A percentile compares a stretch with the other conserved stretches of the same genome.
Evolutionary conservation across 208 protist genomes (phyloP).

Genomic region (Porcisia hertigi): DNA sequence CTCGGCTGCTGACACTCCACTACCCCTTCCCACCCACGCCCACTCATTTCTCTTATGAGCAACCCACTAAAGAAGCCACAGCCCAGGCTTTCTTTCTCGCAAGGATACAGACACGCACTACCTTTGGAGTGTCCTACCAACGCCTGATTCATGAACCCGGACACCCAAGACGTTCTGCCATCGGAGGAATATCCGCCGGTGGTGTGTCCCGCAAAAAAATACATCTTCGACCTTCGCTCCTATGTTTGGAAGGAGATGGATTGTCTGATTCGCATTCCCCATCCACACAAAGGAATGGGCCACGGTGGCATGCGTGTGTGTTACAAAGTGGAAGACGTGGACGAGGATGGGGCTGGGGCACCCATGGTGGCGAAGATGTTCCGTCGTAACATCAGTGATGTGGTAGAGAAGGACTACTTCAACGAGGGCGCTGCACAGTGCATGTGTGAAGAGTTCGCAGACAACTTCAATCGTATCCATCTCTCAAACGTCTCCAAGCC

Average conservation of each 20-base stretch:
- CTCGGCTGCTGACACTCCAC: too few relatives aligned
- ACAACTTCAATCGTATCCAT: conserved; percentile 80
- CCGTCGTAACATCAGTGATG: conserved; percentile 62
- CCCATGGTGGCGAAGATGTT: conserved; percentile 89
- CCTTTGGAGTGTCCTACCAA: not conserved
- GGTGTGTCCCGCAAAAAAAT: conserved; percentile 65
- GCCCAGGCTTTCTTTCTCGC: too few relatives aligned
- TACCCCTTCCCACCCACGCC: too few relatives aligned
- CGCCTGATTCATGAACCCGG: not conserved
- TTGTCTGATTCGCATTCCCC: conserved; percentile 57
- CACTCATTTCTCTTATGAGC: too few relatives aligned
- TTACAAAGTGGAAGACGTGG: conserved; percentile 83
- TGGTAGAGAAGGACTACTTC: conserved; percentile 88
- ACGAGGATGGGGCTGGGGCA: conserved; percentile 60
- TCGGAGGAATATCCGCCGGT: conserved; percentile 37
- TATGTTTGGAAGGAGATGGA: conserved; percentile 68
- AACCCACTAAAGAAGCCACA: too few relatives aligned
- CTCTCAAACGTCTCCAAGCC: conserved; percentile 44
- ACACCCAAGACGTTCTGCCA: not conserved
- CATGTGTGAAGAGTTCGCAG: conserved; percentile 83
- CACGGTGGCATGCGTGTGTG: conserved; percentile 86
- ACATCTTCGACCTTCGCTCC: conserved; percentile 65
- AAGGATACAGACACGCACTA: not conserved
- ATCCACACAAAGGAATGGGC: conserved; percentile 48
- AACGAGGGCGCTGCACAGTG: conserved; percentile 87